Evolutionary conservation across 805 yeast species (phyloP).

Genomic region (Pichia californica): DNA sequence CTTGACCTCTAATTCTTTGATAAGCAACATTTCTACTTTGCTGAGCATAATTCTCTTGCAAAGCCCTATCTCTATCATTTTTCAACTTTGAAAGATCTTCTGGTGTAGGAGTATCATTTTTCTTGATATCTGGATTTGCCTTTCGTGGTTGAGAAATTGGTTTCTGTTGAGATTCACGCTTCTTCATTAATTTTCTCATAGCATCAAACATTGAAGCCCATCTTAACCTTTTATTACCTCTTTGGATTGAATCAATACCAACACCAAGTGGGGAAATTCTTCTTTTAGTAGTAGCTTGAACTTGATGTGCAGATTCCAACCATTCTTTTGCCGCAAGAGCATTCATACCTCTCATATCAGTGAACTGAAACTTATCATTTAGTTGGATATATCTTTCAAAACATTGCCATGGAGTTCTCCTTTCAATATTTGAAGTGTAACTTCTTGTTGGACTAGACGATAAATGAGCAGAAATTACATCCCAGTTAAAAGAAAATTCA

Average conservation of each 20-base stretch:
- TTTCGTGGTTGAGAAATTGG: conserved; percentile 40
- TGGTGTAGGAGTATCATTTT: conserved; percentile 64
- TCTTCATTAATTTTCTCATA: conserved; percentile 80
- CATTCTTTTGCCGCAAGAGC: conserved; percentile 82
- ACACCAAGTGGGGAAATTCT: conserved; percentile 90
- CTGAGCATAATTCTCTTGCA: conserved; percentile 62
- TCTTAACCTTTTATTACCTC: conserved; percentile 85
- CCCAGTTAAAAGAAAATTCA: conserved; percentile 91
- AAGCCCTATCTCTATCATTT: conserved; percentile 77
- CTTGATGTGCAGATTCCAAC: conserved; percentile 86
- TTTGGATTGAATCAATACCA: conserved; percentile 84
- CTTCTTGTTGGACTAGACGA: conserved; percentile 58
- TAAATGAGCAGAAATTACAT: conserved; percentile 75
- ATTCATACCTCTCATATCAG: conserved; percentile 82
- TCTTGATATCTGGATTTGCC: conserved; percentile 21
- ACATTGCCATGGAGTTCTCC: conserved; percentile 98
- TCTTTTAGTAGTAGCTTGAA: conserved; percentile 81
- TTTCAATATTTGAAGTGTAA: conserved; percentile 81
- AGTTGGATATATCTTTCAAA: conserved; percentile 93
- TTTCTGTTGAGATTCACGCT: conserved; percentile 70
- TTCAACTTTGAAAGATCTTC: conserved; percentile 78
- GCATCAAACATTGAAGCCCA: conserved; percentile 99
- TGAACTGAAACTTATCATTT: conserved; percentile 78
- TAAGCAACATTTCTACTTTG: conserved; percentile 16
- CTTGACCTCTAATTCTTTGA: conserved; percentile 20